phyloP scores from a whole-genome alignment of 1,284 basidiomycete genomes.

The Blastosporella zonata region DNA sequence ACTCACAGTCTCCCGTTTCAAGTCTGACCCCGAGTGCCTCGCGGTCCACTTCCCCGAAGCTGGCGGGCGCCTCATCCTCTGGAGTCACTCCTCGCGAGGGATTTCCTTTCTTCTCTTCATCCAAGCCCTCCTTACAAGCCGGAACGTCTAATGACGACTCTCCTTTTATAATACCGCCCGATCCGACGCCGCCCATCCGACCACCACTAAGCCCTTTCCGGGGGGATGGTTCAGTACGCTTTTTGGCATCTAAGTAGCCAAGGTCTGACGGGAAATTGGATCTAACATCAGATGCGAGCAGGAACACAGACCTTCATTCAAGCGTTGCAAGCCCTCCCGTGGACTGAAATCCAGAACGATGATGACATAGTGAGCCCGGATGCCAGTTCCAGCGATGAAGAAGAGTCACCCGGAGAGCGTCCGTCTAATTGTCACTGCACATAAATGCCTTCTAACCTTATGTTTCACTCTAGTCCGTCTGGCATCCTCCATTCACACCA shows the following conservation, averaged over 20 bases:
- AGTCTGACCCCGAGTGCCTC: slow-evolving; percentile 30
- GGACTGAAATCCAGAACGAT: slow-evolving; percentile 65
- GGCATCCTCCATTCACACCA: slow-evolving; percentile 82
- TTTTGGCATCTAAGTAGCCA: slow-evolving; percentile 12
- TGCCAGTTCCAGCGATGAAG: slow-evolving; percentile 54
- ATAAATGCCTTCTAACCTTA: background rate
- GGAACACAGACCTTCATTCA: slow-evolving; percentile 85
- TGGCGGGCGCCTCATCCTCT: slow-evolving; percentile 17
- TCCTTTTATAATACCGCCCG: slow-evolving; percentile 71
- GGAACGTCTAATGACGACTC: slow-evolving; percentile 53
- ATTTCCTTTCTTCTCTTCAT: slow-evolving; percentile 13
- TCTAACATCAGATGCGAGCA: slow-evolving; percentile 61
- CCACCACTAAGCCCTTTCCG: slow-evolving; percentile 52
- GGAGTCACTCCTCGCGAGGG: slow-evolving; percentile 16
- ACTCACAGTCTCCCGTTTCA: slow-evolving; percentile 19
- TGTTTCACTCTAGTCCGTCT: slow-evolving; percentile 37
- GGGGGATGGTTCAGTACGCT: slow-evolving; percentile 64
- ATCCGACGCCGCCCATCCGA: slow-evolving; percentile 50
- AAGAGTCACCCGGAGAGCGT: slow-evolving; percentile 36
- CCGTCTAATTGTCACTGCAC: slow-evolving; percentile 10
- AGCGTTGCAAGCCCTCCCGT: slow-evolving; percentile 78
- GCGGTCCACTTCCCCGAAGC: slow-evolving; percentile 31
- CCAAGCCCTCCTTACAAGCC: slow-evolving; percentile 7
- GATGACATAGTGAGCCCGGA: slow-evolving; percentile 53
- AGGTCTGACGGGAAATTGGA: slow-evolving; percentile 20